Percentiles rank a stretch among this genome's conserved stretches.
phyloP scores from a whole-genome alignment of 108 stramenopile species.

The Skeletonema costatum region DNA sequence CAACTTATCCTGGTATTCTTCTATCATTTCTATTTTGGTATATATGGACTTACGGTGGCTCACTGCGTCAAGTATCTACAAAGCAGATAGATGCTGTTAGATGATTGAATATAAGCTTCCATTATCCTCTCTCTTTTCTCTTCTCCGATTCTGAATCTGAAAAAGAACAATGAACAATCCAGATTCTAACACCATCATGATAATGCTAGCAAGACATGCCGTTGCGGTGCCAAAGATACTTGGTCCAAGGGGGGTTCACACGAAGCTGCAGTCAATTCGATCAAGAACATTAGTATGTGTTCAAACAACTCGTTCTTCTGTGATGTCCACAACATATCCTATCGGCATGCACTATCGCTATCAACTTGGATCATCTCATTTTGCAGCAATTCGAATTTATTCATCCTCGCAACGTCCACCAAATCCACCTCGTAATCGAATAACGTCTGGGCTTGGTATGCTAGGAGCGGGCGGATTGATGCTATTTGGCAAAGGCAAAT shows the following conservation, averaged over 20 bases:
- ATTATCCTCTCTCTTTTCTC: too few relatives aligned
- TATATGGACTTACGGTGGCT: too few relatives aligned
- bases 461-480: slow-evolving; percentile 66
- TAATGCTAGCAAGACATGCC: background rate
- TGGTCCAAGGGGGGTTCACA: background rate
- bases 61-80: too few relatives aligned
- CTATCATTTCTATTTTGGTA: too few relatives aligned
- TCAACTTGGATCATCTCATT: slow-evolving; percentile 17
- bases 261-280: background rate
- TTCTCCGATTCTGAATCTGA: too few relatives aligned
- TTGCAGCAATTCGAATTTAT: slow-evolving; percentile 25
- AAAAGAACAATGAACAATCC: too few relatives aligned
- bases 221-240: background rate
- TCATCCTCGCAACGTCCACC: slow-evolving; percentile 24
- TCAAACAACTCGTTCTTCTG: background rate
- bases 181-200: background rate
- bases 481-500: slow-evolving; percentile 86
- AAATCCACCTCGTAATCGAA: slow-evolving; percentile 36
- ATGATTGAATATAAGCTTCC: too few relatives aligned
- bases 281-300: background rate
- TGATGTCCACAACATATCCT: background rate
- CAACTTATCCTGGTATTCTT: too few relatives aligned
- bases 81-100: too few relatives aligned
- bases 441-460: slow-evolving; percentile 54
- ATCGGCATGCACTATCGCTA: background rate